Evolutionary conservation across 306 rosid species (phyloP).

Genomic region (Mucuna pruriens): DNA sequence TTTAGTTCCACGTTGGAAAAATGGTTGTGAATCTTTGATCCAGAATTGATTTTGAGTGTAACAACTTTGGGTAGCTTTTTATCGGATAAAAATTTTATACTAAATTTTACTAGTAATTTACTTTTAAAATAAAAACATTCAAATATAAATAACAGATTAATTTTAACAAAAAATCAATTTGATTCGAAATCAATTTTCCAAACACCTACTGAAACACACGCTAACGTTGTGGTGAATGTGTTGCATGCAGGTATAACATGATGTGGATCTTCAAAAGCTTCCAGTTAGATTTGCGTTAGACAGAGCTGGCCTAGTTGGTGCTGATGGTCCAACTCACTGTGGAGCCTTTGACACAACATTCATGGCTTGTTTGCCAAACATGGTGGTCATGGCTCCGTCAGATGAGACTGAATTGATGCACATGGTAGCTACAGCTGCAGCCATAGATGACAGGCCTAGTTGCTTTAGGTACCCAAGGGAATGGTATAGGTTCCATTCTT

Average conservation of each 20-base stretch:
- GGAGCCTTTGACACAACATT: conserved; percentile 77
- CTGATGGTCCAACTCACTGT: conserved; percentile 79
- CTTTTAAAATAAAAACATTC: too few species aligned
- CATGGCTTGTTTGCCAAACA: conserved; percentile 77
- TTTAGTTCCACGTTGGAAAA: too few species aligned
- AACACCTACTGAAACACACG: too few species aligned
- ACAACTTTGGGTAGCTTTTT: too few species aligned
- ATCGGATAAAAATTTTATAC: too few species aligned
- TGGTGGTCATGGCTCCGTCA: conserved; percentile 79
- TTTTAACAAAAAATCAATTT: too few species aligned
- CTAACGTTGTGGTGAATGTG: conserved; percentile 12
- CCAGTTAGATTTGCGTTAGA: conserved; percentile 70
- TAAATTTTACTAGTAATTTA: too few species aligned
- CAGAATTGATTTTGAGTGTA: too few species aligned
- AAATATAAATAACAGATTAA: too few species aligned
- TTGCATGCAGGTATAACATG: conserved; percentile 60
- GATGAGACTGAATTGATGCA: conserved; percentile 66
- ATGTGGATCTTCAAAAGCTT: conserved; percentile 74
- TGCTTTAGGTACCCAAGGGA: conserved; percentile 76
- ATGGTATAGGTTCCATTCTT: conserved; percentile 59
- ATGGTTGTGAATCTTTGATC: too few species aligned
- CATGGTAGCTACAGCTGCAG: conserved; percentile 79
- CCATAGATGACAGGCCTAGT: conserved; percentile 67
- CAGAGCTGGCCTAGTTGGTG: conserved; percentile 72
- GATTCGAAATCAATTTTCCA: too few species aligned